Base-by-base conservation (phyloP, 805 yeast species). In the Candida broadrunensis region DNA sequence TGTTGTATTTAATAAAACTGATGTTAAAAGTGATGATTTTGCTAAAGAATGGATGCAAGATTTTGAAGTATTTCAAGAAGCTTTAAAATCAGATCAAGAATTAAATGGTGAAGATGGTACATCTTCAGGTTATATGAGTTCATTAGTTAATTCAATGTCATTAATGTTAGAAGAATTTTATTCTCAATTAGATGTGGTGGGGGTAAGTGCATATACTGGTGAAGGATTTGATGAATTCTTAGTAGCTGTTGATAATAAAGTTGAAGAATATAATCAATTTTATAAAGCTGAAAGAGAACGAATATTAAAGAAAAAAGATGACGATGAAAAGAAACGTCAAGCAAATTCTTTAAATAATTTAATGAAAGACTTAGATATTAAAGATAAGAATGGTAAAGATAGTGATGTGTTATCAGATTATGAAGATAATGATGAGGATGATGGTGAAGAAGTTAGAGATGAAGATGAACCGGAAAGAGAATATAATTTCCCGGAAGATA, bases 41-140 rank as follows among this genome's bases (percentile, higher is more conserved):
- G 97, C 96, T 17, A 82, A 80, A 56, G 95, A 88, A 50, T 93
- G 99, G 99, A 88, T 93, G 97, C 78, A 83, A 2, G 99, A 93
- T 65, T 93, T 93, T 61, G 97, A 91, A 61, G 73, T 80, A 13
- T 93, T 93, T 71, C 98, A 91, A 62, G 67, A 64, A 17, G 95
- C 95, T 1, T 67, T 91, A 41, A 73, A 74, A 47, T 71, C 73
- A 24, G 85, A 84, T 58, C 80, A 81, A 45, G 89, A 85, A 35
- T 63, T 77, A 37, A 83, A 78, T 48, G 84, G 81, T 27, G 80
- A 75, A 38, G 78, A 75, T 18, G 74, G 77, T 5, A 63, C 75
- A 17, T 78, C 82, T 3, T 81, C 91, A 2, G 97, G 97, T 2
- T 93, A 93, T 62, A 93, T 93, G 99, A 80, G 87, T 39, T 88